These are phyloP conservation scores for Brettanomyces nanus DNA, from an alignment of 805 yeast species.

Conservation along the genomic window DNA sequence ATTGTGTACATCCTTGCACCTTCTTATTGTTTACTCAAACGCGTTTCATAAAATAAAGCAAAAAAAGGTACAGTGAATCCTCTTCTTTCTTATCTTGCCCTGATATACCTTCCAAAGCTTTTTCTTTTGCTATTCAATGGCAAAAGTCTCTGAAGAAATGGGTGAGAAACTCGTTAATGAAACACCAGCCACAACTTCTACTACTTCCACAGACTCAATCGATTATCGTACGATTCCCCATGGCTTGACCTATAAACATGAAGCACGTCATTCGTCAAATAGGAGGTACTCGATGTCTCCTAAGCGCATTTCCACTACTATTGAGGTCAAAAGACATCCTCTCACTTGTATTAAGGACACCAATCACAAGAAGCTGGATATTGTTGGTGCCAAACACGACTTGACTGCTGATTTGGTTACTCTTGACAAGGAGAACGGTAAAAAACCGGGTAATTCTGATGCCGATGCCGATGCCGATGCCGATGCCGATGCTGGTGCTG, in stretches of 20 bases:
- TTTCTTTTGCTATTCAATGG: not conserved
- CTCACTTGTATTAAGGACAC: conserved; percentile 18
- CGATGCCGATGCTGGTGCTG: not conserved
- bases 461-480: not conserved
- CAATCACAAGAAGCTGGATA: conserved; percentile 11
- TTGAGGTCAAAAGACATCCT: conserved; percentile 15
- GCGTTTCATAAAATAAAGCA: not conserved
- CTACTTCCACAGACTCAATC: conserved; percentile 9
- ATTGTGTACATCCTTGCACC: not conserved
- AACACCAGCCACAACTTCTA: too few relatives aligned
- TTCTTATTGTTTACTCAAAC: too few relatives aligned
- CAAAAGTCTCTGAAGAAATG: too few relatives aligned
- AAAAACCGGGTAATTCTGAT: not conserved
- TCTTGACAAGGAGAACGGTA: conserved; percentile 16
- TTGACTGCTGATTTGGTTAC: conserved; percentile 13
- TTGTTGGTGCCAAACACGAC: conserved; percentile 19
- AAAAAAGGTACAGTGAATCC: not conserved
- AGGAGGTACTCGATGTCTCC: conserved; percentile 20
- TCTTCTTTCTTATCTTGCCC: not conserved
- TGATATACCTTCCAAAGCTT: not conserved
- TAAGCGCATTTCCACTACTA: conserved; percentile 9
- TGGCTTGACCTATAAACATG: conserved; percentile 36
- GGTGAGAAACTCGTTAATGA: too few relatives aligned
- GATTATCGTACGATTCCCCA: conserved; percentile 32
- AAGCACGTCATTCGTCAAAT: conserved; percentile 10